Percentiles rank a stretch among this genome's conserved stretches.
phyloP scores from a whole-genome alignment of 2,329 filamentous ascomycete species.

The Didymella segeticola region DNA sequence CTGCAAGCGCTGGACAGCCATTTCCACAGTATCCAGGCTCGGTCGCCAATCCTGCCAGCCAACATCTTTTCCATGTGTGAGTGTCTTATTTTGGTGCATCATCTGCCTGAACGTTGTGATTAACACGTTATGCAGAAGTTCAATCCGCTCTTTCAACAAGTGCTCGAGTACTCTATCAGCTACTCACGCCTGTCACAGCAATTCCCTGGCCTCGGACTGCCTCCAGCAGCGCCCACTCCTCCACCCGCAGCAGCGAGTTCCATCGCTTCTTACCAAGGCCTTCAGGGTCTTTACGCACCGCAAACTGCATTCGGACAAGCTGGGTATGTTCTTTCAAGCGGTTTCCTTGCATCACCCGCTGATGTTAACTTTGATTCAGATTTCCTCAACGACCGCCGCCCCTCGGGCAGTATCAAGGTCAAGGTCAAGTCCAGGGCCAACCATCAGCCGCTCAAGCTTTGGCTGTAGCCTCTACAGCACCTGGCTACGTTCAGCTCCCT shows the following conservation, averaged over 20 bases:
- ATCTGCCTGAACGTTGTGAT: background rate
- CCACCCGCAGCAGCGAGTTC: conserved; percentile 32
- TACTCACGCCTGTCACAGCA: conserved; percentile 27
- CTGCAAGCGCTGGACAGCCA: conserved; percentile 21
- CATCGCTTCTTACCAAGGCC: conserved; percentile 25
- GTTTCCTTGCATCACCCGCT: background rate
- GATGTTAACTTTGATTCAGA: background rate
- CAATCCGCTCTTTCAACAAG: background rate
- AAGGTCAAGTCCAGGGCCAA: background rate
- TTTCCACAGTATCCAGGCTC: conserved; percentile 28
- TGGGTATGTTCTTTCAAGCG: background rate
- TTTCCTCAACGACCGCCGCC: conserved; percentile 28
- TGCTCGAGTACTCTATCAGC: background rate
- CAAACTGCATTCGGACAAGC: conserved; percentile 20
- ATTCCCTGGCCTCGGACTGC: conserved; percentile 28
- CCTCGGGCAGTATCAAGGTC: conserved; percentile 21
- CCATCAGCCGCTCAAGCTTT: conserved; percentile 9
- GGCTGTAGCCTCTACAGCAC: conserved; percentile 9
- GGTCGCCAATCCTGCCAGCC: conserved; percentile 23
- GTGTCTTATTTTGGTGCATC: conserved; percentile 6
- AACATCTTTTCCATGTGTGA: conserved; percentile 39
- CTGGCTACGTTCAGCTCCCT: conserved; percentile 20
- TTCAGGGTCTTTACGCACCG: conserved; percentile 19
- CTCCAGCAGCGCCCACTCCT: conserved; percentile 37
- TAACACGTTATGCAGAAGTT: conserved; percentile 23